These are phyloP conservation scores for Coemansia sp. DNA, from an alignment of 371 early-diverging fungal species.

Conservation along the genomic window DNA sequence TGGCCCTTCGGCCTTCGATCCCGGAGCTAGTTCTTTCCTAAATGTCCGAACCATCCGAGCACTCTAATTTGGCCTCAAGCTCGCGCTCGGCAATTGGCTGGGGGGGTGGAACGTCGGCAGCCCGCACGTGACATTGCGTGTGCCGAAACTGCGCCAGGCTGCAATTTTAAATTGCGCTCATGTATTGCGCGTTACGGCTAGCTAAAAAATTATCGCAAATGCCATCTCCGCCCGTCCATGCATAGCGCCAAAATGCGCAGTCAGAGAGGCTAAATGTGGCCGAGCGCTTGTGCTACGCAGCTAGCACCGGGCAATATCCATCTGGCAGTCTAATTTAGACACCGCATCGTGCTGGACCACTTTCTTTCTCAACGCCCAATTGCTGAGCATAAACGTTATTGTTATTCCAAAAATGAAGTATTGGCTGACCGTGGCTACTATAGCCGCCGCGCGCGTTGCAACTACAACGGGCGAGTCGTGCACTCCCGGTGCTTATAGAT, in stretches of 20 bases:
- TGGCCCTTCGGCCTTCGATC: background rate
- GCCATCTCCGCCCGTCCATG: background rate
- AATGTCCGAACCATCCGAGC: background rate
- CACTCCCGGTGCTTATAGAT: slow-evolving; percentile 34
- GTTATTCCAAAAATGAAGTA: slow-evolving; percentile 4
- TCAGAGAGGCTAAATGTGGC: background rate
- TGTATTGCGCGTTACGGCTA: slow-evolving; percentile 15
- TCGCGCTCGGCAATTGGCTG: too few relatives aligned
- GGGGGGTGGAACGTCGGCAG: too few relatives aligned
- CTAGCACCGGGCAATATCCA: background rate
- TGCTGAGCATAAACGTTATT: background rate
- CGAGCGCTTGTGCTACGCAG: slow-evolving; percentile 4
- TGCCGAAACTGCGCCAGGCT: background rate
- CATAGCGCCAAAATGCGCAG: slow-evolving; percentile 1
- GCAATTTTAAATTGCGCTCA: background rate
- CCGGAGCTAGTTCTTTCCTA: background rate
- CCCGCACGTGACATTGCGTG: too few relatives aligned
- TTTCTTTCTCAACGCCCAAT: background rate
- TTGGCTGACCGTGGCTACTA: background rate
- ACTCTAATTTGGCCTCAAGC: background rate
- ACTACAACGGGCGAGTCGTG: slow-evolving; percentile 12
- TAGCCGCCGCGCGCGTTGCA: slow-evolving; percentile 4
- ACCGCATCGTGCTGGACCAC: background rate
- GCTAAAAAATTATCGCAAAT: slow-evolving; percentile 11
- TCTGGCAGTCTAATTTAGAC: background rate